Evolutionary conservation across 108 stramenopile genomes (phyloP).

Genomic region (Cyclotella atomus): DNA sequence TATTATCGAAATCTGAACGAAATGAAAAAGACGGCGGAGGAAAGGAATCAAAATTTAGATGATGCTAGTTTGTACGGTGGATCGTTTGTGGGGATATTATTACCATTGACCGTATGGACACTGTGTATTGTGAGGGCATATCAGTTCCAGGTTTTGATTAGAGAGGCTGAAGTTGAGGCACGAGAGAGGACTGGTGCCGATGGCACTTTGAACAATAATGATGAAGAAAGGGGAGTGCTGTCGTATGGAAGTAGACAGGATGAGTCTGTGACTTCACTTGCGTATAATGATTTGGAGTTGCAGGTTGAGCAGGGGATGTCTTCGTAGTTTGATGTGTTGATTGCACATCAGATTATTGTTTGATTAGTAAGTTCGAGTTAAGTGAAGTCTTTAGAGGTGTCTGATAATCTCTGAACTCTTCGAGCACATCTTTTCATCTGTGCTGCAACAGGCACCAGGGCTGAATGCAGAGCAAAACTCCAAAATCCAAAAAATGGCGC

Average conservation of each 20-base stretch:
- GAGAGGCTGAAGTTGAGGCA: constrained; percentile 82
- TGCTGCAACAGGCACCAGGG: no score
- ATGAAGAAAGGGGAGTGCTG: constrained; percentile 2
- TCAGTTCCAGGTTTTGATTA: constrained; percentile 70
- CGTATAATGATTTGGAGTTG: constrained; percentile 35
- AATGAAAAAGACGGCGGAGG: constrained; percentile 30
- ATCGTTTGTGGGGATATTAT: constrained; percentile 64
- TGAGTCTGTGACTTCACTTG: not conserved
- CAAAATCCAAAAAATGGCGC: no score
- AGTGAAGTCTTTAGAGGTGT: no score
- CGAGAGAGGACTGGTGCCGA: constrained; percentile 48
- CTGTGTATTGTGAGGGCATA: constrained; percentile 75
- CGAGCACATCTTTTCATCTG: no score
- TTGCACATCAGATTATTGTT: no score
- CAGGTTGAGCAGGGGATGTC: constrained; percentile 29
- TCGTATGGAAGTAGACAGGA: constrained; percentile 35
- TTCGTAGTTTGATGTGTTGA: not conserved
- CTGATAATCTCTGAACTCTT: no score
- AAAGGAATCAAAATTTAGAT: constrained; percentile 27
- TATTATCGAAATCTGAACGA: constrained; percentile 52
- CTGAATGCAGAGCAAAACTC: no score
- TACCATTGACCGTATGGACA: constrained; percentile 76
- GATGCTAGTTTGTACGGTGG: constrained; percentile 34
- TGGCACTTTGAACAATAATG: constrained; percentile 4
- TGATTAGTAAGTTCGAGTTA: no score